Evolutionary conservation across 164 flowering plant species (phyloP).

Genomic region (Sedum album): DNA sequence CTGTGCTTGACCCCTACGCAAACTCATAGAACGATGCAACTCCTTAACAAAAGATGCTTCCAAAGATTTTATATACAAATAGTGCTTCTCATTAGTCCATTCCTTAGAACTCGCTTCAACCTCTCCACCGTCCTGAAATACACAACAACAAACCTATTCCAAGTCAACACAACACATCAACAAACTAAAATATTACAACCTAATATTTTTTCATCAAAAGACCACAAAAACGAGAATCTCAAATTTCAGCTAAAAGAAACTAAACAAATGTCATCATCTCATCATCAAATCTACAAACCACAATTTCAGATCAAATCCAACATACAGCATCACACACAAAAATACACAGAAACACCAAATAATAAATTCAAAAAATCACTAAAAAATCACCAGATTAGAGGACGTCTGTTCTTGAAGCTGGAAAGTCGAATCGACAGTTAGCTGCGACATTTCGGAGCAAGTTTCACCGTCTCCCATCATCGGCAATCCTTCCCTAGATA

Average conservation of each 20-base stretch:
- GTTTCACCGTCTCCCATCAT: neutral
- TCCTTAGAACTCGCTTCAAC: slow-evolving; percentile 27
- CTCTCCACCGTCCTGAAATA: slow-evolving; percentile 22
- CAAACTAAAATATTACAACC: neutral
- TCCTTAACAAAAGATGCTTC: slow-evolving; percentile 74
- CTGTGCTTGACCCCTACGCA: slow-evolving; percentile 20
- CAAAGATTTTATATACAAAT: slow-evolving; percentile 65
- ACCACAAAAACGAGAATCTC: neutral
- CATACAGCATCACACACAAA: too few relatives aligned
- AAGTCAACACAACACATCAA: too few relatives aligned
- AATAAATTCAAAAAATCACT: neutral
- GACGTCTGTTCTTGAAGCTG: neutral
- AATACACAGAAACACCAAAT: neutral
- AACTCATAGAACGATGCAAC: slow-evolving; percentile 32
- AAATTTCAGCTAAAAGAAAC: too few relatives aligned
- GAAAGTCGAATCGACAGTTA: neutral
- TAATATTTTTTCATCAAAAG: neutral
- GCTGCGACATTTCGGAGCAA: neutral
- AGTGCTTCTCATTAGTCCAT: slow-evolving; percentile 96
- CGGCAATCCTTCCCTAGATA: neutral
- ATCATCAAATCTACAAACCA: too few relatives aligned
- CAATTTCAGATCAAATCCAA: too few relatives aligned
- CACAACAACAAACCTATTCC: neutral
- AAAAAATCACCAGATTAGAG: neutral
- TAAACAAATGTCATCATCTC: neutral